phyloP scores from a whole-genome alignment of 2,329 filamentous ascomycete species.

The Aspergillus japonicus region DNA sequence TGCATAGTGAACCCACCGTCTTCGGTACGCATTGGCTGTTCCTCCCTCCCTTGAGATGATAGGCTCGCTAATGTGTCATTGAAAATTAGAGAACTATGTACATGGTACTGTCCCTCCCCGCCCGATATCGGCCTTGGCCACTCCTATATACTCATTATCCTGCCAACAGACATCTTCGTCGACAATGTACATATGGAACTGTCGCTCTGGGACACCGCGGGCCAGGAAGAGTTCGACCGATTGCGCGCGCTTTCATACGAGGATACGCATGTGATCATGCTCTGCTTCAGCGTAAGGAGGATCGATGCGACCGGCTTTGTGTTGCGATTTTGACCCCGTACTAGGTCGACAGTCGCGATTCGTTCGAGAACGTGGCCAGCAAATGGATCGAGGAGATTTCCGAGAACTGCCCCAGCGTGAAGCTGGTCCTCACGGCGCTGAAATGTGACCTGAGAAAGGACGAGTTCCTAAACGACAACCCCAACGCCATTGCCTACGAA shows the following conservation, averaged over 20 bases:
- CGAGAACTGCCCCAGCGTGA: conserved; percentile 94
- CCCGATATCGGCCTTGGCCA: neutral
- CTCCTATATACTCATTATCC: conserved; percentile 20
- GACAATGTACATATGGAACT: conserved; percentile 96
- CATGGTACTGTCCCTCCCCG: conserved; percentile 64
- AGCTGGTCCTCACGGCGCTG: conserved; percentile 89
- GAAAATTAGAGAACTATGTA: conserved; percentile 80
- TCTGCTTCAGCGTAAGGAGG: conserved; percentile 77
- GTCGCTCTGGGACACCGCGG: conserved; percentile 96
- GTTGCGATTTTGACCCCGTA: neutral
- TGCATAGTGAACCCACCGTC: conserved; percentile 77
- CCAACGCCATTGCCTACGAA: conserved; percentile 74
- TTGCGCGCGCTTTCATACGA: conserved; percentile 94
- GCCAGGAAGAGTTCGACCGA: conserved; percentile 98
- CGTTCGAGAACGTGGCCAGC: conserved; percentile 95
- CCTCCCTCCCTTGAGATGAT: conserved; percentile 7
- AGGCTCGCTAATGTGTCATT: conserved; percentile 26
- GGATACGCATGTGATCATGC: conserved; percentile 97
- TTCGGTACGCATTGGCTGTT: conserved; percentile 57
- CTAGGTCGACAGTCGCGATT: conserved; percentile 86
- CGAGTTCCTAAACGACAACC: conserved; percentile 67
- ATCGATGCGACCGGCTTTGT: neutral
- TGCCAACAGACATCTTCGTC: conserved; percentile 82
- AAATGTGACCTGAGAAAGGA: conserved; percentile 94
- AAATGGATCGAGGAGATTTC: conserved; percentile 99